Base-by-base conservation (phyloP, 1,284 basidiomycete species). In the Malassezia psittaci region DNA sequence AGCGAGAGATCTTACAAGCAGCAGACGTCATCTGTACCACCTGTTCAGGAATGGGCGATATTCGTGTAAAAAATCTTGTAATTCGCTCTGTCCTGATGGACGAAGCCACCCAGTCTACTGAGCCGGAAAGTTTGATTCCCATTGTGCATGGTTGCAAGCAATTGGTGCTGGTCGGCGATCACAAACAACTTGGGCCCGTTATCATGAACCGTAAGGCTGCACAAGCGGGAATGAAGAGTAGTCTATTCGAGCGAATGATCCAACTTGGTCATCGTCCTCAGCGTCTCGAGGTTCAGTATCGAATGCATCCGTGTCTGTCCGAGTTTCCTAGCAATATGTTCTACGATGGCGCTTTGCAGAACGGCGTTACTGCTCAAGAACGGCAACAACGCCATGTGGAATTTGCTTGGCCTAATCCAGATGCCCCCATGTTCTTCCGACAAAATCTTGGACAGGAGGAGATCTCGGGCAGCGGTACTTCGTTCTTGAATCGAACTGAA, bases 121-220 rank as follows among this genome's bases (percentile, higher is more conserved):
- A 96, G 76, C 91, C 91, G 51, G 94, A 99, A 78, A 96, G 91
- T 77, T 94, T 98, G 90, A 98, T 99, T 66, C 94, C 94, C 12
- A 83, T 99, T 37, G 87, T 98, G 13, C 84, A 96, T 69, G 94
- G 94, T 29, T 96, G 91, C 77, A 98, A 96, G 77, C 94, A 99
- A 74, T 90, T 91, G 51, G 67, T 99, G 29, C 83, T 99, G 48
- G 94, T 99, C 48, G 94, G 94, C 49, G 91, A 96, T 77, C 91
- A 96, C 76, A 65, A 87, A 78, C 94, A 99, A 81, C 84, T 98
- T 46, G 94, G 94, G 1, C 94, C 94, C 9, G 94, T 96, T 66
- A 96, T 99, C 75, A 98, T 98, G 94, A 98, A 96, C 83, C 98
- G 96, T 82, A 96, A 98, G 76, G 94, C 93, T 1, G 94, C 94